These are phyloP conservation scores for Pseudodiploospora longispora DNA, from an alignment of 2,329 filamentous ascomycete genomes.

Conservation along the genomic window DNA sequence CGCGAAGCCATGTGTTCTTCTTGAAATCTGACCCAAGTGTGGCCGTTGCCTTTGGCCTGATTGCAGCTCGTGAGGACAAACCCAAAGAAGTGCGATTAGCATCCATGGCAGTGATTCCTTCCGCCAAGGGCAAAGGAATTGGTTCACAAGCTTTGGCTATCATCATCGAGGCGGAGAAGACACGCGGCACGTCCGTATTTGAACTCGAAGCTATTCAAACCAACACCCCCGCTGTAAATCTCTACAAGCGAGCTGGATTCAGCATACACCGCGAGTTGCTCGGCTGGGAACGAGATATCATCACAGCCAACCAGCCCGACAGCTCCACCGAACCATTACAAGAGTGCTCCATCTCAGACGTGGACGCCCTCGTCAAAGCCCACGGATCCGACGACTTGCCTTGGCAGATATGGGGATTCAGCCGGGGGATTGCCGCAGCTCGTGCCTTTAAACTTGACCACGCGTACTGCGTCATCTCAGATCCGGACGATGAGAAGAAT, in stretches of 20 bases:
- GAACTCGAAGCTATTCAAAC: conserved; percentile 15
- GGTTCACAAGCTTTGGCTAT: conserved; percentile 8
- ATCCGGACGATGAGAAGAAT: conserved; percentile 10
- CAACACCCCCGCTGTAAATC: conserved; percentile 10
- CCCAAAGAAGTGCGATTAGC: conserved; percentile 11
- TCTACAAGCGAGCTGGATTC: conserved; percentile 14
- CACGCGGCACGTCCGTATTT: conserved; percentile 6
- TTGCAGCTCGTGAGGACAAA: conserved; percentile 12
- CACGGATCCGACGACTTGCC: conserved; percentile 10
- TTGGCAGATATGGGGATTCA: conserved; percentile 11
- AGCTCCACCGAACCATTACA: neutral
- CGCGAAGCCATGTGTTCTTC: conserved; percentile 9
- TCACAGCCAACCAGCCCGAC: neutral
- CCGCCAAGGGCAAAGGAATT: conserved; percentile 10
- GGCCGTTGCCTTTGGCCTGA: conserved; percentile 11
- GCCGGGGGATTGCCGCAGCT: neutral
- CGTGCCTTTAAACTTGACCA: conserved; percentile 11
- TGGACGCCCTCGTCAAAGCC: conserved; percentile 6
- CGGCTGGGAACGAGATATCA: conserved; percentile 8
- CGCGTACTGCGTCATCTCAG: conserved; percentile 13
- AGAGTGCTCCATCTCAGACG: conserved; percentile 8
- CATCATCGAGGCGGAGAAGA: conserved; percentile 8
- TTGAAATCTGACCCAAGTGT: conserved; percentile 3
- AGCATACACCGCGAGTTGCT: conserved; percentile 7
- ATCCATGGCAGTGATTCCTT: conserved; percentile 13